phyloP scores from a whole-genome alignment of 257 asterid genomes.

The Capsicum pubescens region DNA sequence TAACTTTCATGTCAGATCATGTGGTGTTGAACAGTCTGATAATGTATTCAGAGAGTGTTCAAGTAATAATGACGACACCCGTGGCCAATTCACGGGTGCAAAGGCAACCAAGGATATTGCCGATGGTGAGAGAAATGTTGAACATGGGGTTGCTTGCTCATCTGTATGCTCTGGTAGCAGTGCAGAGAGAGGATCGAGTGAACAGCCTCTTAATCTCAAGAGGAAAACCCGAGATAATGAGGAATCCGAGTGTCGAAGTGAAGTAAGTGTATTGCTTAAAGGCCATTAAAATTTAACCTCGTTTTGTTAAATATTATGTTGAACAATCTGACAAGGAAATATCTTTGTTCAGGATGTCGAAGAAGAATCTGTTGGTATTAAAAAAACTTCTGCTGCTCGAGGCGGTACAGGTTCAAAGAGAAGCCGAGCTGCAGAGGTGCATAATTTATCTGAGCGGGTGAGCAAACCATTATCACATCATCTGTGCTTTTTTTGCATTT shows the following conservation, averaged over 20 bases:
- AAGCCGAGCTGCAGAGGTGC: slow-evolving; percentile 97
- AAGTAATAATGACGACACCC: slow-evolving; percentile 46
- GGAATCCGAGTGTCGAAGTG: slow-evolving; percentile 74
- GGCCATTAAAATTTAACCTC: not conserved
- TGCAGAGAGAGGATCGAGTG: slow-evolving; percentile 74
- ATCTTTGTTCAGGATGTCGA: slow-evolving; percentile 69
- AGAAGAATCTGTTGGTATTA: slow-evolving; percentile 65
- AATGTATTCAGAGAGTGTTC: slow-evolving; percentile 43
- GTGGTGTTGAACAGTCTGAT: slow-evolving; percentile 43
- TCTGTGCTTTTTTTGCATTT: not conserved
- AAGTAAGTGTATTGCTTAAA: slow-evolving; percentile 56
- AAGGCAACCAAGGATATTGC: slow-evolving; percentile 41
- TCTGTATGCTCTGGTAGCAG: slow-evolving; percentile 92
- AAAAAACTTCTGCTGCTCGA: slow-evolving; percentile 50
- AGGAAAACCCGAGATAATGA: slow-evolving; percentile 66
- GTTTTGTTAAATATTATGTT: slow-evolving; percentile 15
- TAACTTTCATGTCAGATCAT: slow-evolving; percentile 42
- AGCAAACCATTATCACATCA: slow-evolving; percentile 36
- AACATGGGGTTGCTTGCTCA: slow-evolving; percentile 75
- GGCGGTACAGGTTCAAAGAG: slow-evolving; percentile 77
- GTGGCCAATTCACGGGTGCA: slow-evolving; percentile 30
- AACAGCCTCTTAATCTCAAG: slow-evolving; percentile 61
- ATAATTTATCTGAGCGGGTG: slow-evolving; percentile 96
- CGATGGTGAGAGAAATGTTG: slow-evolving; percentile 56
- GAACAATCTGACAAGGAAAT: not conserved